Evolutionary conservation across 495 filamentous ascomycete species (phyloP), one percentile per base, ranked within the genome.

Genomic region (Penicillium atrosanguineum): DNA sequence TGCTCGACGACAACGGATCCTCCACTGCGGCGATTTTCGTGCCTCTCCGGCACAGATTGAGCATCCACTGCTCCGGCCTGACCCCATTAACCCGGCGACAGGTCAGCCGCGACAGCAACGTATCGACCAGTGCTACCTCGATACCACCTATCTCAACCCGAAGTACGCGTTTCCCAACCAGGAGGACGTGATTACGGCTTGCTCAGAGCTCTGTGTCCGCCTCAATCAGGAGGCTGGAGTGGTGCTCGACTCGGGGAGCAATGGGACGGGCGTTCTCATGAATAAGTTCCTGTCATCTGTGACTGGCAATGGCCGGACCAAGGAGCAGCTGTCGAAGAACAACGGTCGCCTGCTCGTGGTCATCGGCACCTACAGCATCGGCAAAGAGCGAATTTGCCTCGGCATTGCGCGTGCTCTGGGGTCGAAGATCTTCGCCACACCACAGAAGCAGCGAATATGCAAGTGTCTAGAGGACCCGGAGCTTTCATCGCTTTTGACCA

Each of bases 11-110:
- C 88, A 96, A 50, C 80, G 93, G 14, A 81, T 99, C 25, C 75
- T 99, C 7, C 94, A 99, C 63, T 97, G 95, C 62, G 94, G 94
- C 31, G 94, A 99, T 60, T 99, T 99, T 57, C 79, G 94, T 29
- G 95, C 94, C 11, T 95, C 89, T 63, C 83, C 85, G 28, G 85
- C 83, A n/a, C 95, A 97, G 63, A 74, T 97, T 8, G 75, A 81
- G 45, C 95, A 98, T 72, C 88, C 90, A 9, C 76, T 91, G 6
- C 75, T 98, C 5, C 79, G 81, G 38, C 89, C 94, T 0, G 83
- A 96, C 18, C 77, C 84, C 4, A 58, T 87, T 9, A 86, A 94
- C 52, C 63, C 79, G 4, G 70, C 85, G 16, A 84, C 83, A 4
- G 87, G 89, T 6, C 86, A 86, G 66, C 78, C 71, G 2, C 83